These are phyloP conservation scores for Gastrolobium bilobum DNA, from an alignment of 306 rosid genomes.

Conservation along the genomic window DNA sequence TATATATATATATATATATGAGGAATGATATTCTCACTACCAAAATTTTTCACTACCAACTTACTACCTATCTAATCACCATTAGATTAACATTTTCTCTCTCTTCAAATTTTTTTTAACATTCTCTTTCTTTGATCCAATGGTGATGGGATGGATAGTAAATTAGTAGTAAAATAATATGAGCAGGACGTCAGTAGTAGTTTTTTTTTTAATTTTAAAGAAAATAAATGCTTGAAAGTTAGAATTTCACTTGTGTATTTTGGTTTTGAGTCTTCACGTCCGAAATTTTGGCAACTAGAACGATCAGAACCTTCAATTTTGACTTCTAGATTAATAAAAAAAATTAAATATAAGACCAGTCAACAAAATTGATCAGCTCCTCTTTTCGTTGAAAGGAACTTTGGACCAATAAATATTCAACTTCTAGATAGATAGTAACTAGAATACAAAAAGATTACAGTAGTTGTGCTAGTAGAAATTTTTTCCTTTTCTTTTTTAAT, in stretches of 20 bases:
- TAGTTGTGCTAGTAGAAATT: not conserved
- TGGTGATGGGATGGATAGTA: no score
- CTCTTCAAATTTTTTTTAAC: no score
- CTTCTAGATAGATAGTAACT: conserved; percentile 23
- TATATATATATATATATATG: no score
- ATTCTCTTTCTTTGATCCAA: no score
- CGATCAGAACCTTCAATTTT: not conserved
- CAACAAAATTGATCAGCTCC: not conserved
- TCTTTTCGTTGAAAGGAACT: conserved; percentile 7
- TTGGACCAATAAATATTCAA: not conserved
- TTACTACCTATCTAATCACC: no score
- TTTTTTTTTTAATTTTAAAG: not conserved
- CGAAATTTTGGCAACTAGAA: not conserved
- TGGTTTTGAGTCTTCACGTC: not conserved
- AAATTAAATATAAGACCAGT: not conserved
- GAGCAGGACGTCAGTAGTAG: not conserved
- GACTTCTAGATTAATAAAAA: not conserved
- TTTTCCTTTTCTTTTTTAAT: not conserved
- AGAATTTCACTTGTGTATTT: not conserved
- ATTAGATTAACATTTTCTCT: no score
- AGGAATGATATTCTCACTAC: no score
- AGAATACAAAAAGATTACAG: not conserved
- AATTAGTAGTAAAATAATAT: no score
- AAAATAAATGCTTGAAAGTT: not conserved
- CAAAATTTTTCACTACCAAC: no score